A percentile compares a stretch with the other conserved stretches of the same genome.
phyloP scores from a whole-genome alignment of 2,329 filamentous ascomycete species.

The Fusarium buxicola region DNA sequence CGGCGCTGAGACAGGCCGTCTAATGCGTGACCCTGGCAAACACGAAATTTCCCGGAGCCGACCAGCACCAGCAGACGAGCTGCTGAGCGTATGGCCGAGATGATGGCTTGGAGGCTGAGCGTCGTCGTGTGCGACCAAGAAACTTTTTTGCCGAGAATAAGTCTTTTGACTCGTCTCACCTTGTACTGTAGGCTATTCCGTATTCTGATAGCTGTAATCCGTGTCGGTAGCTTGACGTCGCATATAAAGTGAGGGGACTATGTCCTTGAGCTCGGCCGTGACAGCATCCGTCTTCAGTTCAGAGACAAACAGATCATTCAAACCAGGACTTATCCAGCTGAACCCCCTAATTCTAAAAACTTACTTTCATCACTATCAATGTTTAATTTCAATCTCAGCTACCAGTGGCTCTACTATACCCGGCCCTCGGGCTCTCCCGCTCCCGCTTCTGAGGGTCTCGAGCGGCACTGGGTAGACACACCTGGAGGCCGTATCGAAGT shows the following conservation, averaged over 20 bases:
- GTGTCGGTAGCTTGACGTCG: too few species aligned
- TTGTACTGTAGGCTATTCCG: not conserved
- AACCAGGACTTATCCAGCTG: not conserved
- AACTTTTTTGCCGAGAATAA: not conserved
- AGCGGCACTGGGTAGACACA: constrained; percentile 58
- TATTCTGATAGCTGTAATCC: constrained; percentile 1
- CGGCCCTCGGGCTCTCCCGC: constrained; percentile 39
- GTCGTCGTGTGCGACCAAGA: constrained; percentile 15
- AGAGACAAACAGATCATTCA: too few species aligned
- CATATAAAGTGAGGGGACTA: constrained; percentile 21
- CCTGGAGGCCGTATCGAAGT: constrained; percentile 61
- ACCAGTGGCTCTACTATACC: constrained; percentile 43
- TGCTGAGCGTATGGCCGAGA: constrained; percentile 24
- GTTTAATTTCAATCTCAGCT: constrained; percentile 44
- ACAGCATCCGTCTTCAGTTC: not conserved
- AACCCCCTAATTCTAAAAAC: not conserved
- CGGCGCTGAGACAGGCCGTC: not conserved
- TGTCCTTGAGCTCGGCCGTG: not conserved
- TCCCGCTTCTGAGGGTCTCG: constrained; percentile 53
- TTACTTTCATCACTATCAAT: constrained; percentile 26
- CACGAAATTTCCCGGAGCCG: constrained; percentile 2
- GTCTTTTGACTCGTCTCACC: not conserved
- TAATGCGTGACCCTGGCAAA: constrained; percentile 5
- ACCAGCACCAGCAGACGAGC: constrained; percentile 7
- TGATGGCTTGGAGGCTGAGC: constrained; percentile 32